Percentiles rank a stretch among this genome's conserved stretches.
phyloP scores from a whole-genome alignment of 441 rosid genomes.

The Mallotus repandus region DNA sequence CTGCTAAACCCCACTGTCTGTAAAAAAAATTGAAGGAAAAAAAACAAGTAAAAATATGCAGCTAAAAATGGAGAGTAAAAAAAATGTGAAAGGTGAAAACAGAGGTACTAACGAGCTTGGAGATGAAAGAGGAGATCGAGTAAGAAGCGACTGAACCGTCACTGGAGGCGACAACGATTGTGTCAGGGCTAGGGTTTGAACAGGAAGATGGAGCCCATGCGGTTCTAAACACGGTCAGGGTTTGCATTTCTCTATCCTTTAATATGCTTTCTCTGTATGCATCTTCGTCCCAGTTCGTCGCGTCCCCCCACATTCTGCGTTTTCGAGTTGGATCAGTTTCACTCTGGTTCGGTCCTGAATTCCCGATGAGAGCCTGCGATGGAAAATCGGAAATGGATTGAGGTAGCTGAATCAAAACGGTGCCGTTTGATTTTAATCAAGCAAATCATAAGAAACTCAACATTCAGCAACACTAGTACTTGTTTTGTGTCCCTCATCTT shows the following conservation, averaged over 20 bases:
- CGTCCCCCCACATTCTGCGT: constrained; percentile 60
- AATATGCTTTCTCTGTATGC: constrained; percentile 65
- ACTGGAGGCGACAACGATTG: constrained; percentile 69
- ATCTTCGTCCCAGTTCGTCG: constrained; percentile 77
- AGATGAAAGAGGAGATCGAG: constrained; percentile 61
- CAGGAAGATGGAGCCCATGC: constrained; percentile 81
- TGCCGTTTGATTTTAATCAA: too few species aligned
- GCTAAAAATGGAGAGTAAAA: background rate
- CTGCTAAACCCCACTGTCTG: constrained; percentile 36
- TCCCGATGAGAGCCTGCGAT: too few species aligned
- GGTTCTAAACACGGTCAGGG: constrained; percentile 77
- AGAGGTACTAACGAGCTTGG: constrained; percentile 40
- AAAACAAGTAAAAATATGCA: background rate
- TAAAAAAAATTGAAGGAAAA: background rate
- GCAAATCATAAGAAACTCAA: too few species aligned
- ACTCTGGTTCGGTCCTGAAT: too few species aligned
- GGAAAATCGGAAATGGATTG: too few species aligned
- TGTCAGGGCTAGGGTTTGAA: constrained; percentile 47
- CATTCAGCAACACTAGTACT: too few species aligned
- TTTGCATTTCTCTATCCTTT: constrained; percentile 64
- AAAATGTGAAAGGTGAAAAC: background rate
- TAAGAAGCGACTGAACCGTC: constrained; percentile 77
- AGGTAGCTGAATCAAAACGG: too few species aligned
- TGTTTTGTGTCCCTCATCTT: too few species aligned
- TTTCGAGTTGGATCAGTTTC: too few species aligned